Percentiles rank a stretch among this genome's conserved stretches.
phyloP scores from a whole-genome alignment of 75 land plant species.

The Pinus taeda region DNA sequence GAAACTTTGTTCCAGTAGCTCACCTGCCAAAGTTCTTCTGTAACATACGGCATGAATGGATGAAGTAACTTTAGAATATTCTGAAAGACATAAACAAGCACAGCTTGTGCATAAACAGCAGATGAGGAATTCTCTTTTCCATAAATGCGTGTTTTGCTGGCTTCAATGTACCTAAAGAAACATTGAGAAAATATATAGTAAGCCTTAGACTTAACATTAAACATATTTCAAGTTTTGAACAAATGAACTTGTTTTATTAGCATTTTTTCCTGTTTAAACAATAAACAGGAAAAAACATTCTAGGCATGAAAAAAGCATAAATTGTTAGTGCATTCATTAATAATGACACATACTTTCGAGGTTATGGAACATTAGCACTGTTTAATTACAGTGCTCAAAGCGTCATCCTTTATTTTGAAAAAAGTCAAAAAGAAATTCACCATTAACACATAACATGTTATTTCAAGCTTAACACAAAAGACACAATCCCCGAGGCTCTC shows the following conservation, averaged over 20 bases:
- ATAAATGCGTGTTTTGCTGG: slow-evolving; percentile 86
- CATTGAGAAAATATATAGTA: not conserved
- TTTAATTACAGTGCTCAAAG: too few species aligned
- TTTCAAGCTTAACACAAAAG: too few species aligned
- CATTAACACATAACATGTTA: too few species aligned
- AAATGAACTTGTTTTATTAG: not conserved
- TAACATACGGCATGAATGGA: slow-evolving; percentile 98
- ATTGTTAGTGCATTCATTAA: too few species aligned
- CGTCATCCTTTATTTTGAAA: too few species aligned
- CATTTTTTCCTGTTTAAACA: not conserved
- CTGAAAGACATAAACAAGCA: slow-evolving; percentile 80
- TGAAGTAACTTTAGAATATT: slow-evolving; percentile 81
- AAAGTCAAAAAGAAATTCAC: too few species aligned
- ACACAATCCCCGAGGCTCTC: too few species aligned
- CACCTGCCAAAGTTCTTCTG: slow-evolving; percentile 98
- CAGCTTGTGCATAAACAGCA: slow-evolving; percentile 56
- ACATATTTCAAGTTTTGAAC: not conserved
- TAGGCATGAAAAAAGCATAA: not conserved
- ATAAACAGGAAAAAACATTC: too few species aligned
- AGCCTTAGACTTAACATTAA: not conserved
- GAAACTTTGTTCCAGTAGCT: not conserved
- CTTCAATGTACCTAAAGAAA: slow-evolving; percentile 89
- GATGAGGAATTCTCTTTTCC: slow-evolving; percentile 41
- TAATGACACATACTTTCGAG: too few species aligned
- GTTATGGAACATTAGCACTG: too few species aligned